These are phyloP conservation scores for Colletotrichum brevisporum DNA, from an alignment of 2,329 filamentous ascomycete species.

Conservation along the genomic window DNA sequence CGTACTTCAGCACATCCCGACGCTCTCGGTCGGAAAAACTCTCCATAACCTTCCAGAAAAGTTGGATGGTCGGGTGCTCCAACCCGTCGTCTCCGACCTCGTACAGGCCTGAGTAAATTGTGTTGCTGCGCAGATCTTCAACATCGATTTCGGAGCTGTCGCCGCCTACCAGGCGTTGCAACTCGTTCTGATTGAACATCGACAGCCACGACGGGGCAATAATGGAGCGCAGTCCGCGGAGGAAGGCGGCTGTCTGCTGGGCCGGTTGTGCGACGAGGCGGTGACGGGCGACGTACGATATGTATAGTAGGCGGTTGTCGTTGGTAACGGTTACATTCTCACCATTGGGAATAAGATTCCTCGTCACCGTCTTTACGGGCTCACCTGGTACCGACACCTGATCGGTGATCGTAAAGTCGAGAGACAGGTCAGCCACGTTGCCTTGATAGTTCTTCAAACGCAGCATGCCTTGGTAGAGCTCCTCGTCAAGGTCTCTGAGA, in stretches of 20 bases:
- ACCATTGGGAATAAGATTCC: constrained; percentile 83
- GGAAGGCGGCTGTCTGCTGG: constrained; percentile 87
- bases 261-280: constrained; percentile 85
- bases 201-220: constrained; percentile 94
- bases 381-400: constrained; percentile 63
- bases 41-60: constrained; percentile 94
- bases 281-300: constrained; percentile 90
- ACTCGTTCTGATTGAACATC: constrained; percentile 98
- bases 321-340: constrained; percentile 87
- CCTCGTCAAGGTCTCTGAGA: constrained; percentile 90
- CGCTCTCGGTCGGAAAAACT: constrained; percentile 82
- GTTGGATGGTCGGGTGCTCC: constrained; percentile 86
- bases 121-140: constrained; percentile 86
- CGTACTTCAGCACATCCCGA: constrained; percentile 92
- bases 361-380: constrained; percentile 74
- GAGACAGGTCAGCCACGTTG: constrained; percentile 82
- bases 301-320: constrained; percentile 93
- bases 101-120: constrained; percentile 89
- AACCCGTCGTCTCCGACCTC: constrained; percentile 87
- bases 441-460: constrained; percentile 88
- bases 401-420: constrained; percentile 93
- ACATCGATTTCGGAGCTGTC: constrained; percentile 90
- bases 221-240: constrained; percentile 87
- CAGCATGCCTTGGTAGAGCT: constrained; percentile 87
- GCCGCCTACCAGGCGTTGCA: constrained; percentile 93